Conservation (phyloP, 495 filamentous ascomycete species). For the Podospora didyma region DNA sequence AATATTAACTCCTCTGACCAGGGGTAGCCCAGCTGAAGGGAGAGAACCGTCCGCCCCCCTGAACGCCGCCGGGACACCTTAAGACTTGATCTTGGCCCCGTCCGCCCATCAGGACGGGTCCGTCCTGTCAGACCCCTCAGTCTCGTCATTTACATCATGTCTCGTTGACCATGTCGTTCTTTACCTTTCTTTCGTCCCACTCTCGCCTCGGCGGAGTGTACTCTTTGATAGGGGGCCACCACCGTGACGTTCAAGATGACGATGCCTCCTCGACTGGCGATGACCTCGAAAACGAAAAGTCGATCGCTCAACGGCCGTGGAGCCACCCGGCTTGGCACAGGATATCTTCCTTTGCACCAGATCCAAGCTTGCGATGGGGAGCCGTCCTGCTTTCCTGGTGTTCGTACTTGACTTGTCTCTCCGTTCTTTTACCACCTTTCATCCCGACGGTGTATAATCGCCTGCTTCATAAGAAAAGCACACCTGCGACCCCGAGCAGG, state of each 20-base stretch:
- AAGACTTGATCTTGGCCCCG: no score
- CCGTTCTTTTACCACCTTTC: background rate
- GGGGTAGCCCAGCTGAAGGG: no score
- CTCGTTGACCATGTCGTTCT: background rate
- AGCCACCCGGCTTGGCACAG: background rate
- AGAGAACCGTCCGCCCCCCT: no score
- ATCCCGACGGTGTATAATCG: background rate
- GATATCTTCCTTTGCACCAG: background rate
- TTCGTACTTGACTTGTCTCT: constrained; percentile 33
- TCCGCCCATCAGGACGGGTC: no score
- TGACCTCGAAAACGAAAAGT: background rate
- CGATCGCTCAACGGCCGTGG: background rate
- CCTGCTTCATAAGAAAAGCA: background rate
- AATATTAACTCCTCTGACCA: no score
- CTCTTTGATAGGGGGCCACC: background rate
- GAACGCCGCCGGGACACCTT: no score
- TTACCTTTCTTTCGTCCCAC: background rate
- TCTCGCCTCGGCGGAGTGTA: background rate
- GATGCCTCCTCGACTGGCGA: background rate
- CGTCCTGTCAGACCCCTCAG: no score
- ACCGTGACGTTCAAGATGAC: background rate
- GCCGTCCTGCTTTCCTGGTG: background rate
- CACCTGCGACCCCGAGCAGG: background rate
- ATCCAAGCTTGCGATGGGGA: background rate
- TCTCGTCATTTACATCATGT: no score